Percentiles rank a stretch among this genome's conserved stretches.
phyloP scores from a whole-genome alignment of 1,284 basidiomycete species.

The Schizophyllum commune region DNA sequence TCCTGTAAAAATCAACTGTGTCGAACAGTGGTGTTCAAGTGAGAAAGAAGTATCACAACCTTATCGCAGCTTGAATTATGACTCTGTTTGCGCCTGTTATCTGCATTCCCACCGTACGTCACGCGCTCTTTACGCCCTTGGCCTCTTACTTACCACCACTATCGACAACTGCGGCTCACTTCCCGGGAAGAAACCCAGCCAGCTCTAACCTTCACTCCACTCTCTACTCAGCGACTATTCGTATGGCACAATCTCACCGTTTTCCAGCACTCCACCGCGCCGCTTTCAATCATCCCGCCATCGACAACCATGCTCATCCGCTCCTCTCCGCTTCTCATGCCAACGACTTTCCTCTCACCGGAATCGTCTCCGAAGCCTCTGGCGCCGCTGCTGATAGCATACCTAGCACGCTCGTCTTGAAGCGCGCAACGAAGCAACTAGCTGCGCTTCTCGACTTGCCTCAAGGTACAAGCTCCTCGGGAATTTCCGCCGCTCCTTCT shows the following conservation, averaged over 20 bases:
- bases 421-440: slow-evolving; percentile 50
- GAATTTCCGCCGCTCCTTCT: slow-evolving; percentile 19
- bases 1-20: too few relatives aligned
- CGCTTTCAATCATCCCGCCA: slow-evolving; percentile 23
- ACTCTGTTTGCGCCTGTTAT: not conserved
- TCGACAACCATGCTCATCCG: slow-evolving; percentile 75
- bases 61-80: not conserved
- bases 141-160: not conserved
- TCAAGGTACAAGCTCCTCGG: too few relatives aligned
- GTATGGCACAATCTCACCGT: too few relatives aligned
- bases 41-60: too few relatives aligned
- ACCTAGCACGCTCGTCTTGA: slow-evolving; percentile 44
- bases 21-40: too few relatives aligned
- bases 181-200: too few relatives aligned
- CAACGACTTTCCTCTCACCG: slow-evolving; percentile 46
- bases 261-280: not conserved
- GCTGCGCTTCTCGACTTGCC: slow-evolving; percentile 35
- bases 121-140: not conserved
- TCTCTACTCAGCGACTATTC: too few relatives aligned
- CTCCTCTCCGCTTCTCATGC: slow-evolving; percentile 43
- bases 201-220: too few relatives aligned
- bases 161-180: not conserved
- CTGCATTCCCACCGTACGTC: not conserved
- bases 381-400: not conserved
- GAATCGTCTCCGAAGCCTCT: slow-evolving; percentile 55